Percentiles rank a stretch among this genome's conserved stretches.
phyloP scores from a whole-genome alignment of 2,329 filamentous ascomycete species.

The Nemania serpens region DNA sequence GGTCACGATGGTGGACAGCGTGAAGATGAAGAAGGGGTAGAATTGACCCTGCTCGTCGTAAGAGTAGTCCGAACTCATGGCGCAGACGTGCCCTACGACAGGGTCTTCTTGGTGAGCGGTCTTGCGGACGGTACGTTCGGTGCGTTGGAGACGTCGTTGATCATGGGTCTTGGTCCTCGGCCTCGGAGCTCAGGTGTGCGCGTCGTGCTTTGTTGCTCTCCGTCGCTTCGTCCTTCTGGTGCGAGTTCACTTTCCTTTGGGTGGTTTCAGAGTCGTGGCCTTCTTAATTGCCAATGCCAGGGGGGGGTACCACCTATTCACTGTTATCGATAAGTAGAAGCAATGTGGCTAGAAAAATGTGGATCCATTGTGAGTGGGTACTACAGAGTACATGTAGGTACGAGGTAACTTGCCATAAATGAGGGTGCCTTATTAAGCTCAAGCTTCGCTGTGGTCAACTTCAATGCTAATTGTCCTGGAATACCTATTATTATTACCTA shows the following conservation, averaged over 20 bases:
- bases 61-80: slow-evolving; percentile 93
- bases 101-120: slow-evolving; percentile 37
- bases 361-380: not conserved
- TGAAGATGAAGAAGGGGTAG: slow-evolving; percentile 98
- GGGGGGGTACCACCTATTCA: not conserved
- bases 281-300: slow-evolving; percentile 33
- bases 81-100: slow-evolving; percentile 45
- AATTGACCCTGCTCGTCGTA: slow-evolving; percentile 99
- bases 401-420: not conserved
- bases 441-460: no score
- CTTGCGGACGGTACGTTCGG: slow-evolving; percentile 1
- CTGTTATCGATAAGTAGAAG: slow-evolving; percentile 32
- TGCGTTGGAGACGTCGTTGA: slow-evolving; percentile 10
- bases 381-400: not conserved
- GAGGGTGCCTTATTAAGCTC: no score
- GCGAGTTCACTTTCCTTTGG: slow-evolving; percentile 5
- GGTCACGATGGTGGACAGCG: slow-evolving; percentile 83
- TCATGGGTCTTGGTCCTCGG: slow-evolving; percentile 16
- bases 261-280: slow-evolving; percentile 38
- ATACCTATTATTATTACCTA: no score
- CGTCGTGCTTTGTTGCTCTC: slow-evolving; percentile 19
- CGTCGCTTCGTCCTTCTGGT: slow-evolving; percentile 3
- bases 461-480: no score
- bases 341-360: slow-evolving; percentile 13
- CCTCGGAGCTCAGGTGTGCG: slow-evolving; percentile 21